Percentiles rank a stretch among this genome's conserved stretches.
Evolutionary conservation across 108 stramenopile genomes (phyloP).

Genomic region (Parietichytrium sp.): DNA sequence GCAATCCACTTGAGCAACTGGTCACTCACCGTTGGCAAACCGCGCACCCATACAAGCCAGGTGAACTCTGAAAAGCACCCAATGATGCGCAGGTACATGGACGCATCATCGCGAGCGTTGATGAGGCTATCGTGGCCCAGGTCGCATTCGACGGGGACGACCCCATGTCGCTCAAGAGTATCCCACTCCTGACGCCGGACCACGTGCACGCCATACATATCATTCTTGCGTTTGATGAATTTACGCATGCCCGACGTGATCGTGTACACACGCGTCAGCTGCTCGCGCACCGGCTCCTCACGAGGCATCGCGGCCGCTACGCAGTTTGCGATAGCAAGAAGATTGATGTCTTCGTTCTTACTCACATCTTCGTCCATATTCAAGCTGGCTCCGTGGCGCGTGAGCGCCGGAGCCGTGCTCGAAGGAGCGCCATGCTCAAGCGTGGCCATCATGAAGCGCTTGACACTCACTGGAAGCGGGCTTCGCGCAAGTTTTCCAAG

Average conservation of each 20-base stretch:
- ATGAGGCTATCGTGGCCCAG: constrained; percentile 33
- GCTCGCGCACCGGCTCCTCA: constrained; percentile 32
- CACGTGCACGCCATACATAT: constrained; percentile 36
- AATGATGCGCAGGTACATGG: constrained; percentile 35
- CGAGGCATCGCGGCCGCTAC: constrained; percentile 35
- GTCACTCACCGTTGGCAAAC: constrained; percentile 31
- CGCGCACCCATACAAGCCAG: constrained; percentile 35
- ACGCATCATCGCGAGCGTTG: constrained; percentile 31
- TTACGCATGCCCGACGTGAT: constrained; percentile 6
- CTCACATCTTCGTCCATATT: background rate
- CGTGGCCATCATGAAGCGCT: constrained; percentile 25
- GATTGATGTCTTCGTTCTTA: constrained; percentile 25
- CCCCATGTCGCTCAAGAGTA: background rate
- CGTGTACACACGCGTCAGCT: constrained; percentile 28
- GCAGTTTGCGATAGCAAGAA: constrained; percentile 30
- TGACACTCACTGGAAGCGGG: constrained; percentile 3
- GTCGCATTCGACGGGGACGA: constrained; percentile 26
- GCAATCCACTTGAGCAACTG: constrained; percentile 36
- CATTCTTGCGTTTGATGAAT: constrained; percentile 37
- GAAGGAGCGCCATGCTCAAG: constrained; percentile 41
- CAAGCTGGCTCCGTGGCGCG: background rate
- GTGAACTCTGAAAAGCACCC: constrained; percentile 36
- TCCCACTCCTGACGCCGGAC: constrained; percentile 36
- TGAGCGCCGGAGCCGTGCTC: constrained; percentile 24
- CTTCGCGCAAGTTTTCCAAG: constrained; percentile 33